phyloP scores from a whole-genome alignment of 495 filamentous ascomycete species.

The Aspergillus bertholletiae region DNA sequence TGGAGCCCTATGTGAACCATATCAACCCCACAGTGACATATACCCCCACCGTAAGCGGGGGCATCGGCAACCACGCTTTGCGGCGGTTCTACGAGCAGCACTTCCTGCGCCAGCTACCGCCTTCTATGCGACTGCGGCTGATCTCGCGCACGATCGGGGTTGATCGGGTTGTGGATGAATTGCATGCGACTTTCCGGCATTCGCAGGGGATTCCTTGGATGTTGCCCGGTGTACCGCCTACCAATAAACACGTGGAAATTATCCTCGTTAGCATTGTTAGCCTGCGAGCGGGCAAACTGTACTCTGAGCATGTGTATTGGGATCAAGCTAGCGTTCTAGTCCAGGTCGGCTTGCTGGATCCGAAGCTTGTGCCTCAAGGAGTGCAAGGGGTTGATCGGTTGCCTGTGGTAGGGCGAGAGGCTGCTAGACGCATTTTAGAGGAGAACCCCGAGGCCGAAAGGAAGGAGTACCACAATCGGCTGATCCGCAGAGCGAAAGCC shows the following conservation, averaged over 20 bases:
- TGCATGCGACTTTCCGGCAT: slow-evolving; percentile 64
- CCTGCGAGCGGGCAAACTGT: slow-evolving; percentile 68
- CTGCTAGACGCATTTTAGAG: slow-evolving; percentile 63
- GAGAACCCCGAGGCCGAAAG: slow-evolving; percentile 45
- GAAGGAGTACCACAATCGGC: slow-evolving; percentile 38
- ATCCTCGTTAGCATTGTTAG: slow-evolving; percentile 74
- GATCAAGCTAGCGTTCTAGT: slow-evolving; percentile 79
- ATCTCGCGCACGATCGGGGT: slow-evolving; percentile 64
- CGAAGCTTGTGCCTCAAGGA: slow-evolving; percentile 45
- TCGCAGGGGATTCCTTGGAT: slow-evolving; percentile 74
- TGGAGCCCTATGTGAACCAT: slow-evolving; percentile 50
- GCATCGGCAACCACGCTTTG: slow-evolving; percentile 65
- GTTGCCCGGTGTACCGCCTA: slow-evolving; percentile 72
- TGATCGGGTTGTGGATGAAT: slow-evolving; percentile 60
- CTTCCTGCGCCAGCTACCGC: slow-evolving; percentile 70
- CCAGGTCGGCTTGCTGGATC: slow-evolving; percentile 73
- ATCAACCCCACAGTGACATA: slow-evolving; percentile 54
- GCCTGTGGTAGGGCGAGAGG: slow-evolving; percentile 67
- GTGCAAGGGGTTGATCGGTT: slow-evolving; percentile 55
- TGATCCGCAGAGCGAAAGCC: slow-evolving; percentile 32
- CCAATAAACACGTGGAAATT: slow-evolving; percentile 62
- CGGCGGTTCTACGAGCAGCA: slow-evolving; percentile 68
- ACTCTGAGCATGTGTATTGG: slow-evolving; percentile 84
- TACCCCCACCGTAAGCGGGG: slow-evolving; percentile 62
- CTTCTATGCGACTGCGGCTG: slow-evolving; percentile 63